Evolutionary conservation across 805 yeast species (phyloP).

Genomic region (Wickerhamiella cacticola): DNA sequence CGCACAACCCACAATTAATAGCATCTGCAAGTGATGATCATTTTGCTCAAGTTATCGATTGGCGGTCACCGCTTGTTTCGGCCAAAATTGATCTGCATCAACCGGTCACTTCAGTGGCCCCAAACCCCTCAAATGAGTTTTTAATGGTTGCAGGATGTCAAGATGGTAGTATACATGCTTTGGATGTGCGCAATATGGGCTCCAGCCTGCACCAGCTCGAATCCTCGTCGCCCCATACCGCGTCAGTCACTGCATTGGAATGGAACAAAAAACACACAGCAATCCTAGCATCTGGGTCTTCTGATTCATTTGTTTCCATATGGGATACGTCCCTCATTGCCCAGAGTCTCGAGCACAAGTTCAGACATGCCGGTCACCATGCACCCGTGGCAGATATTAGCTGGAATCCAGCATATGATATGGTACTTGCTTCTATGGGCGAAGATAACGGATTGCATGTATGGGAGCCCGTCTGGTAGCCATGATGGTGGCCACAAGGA

Average conservation of each 20-base stretch:
- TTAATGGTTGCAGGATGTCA: conserved; percentile 59
- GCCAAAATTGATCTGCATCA: background rate
- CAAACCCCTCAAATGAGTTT: conserved; percentile 45
- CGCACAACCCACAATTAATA: conserved; percentile 47
- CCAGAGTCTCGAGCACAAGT: conserved; percentile 28
- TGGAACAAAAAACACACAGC: conserved; percentile 56
- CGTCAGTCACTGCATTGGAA: conserved; percentile 48
- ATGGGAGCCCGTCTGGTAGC: conserved; percentile 48
- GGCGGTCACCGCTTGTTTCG: background rate
- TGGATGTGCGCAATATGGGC: conserved; percentile 48
- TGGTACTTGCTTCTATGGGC: conserved; percentile 63
- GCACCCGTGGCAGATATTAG: conserved; percentile 72
- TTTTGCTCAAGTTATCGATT: conserved; percentile 14
- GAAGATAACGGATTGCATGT: conserved; percentile 81
- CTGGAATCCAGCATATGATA: conserved; percentile 66
- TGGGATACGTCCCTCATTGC: conserved; percentile 21
- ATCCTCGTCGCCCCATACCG: conserved; percentile 36
- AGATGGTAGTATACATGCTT: conserved; percentile 41
- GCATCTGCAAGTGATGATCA: conserved; percentile 55
- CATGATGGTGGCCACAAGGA: background rate
- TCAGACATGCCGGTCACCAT: conserved; percentile 78
- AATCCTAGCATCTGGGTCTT: conserved; percentile 51
- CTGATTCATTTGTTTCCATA: conserved; percentile 39
- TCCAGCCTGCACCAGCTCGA: conserved; percentile 24
- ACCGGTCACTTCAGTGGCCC: conserved; percentile 33